These are phyloP conservation scores for Aspergillus sp. DNA, from an alignment of 2,329 filamentous ascomycete genomes.

Conservation along the genomic window DNA sequence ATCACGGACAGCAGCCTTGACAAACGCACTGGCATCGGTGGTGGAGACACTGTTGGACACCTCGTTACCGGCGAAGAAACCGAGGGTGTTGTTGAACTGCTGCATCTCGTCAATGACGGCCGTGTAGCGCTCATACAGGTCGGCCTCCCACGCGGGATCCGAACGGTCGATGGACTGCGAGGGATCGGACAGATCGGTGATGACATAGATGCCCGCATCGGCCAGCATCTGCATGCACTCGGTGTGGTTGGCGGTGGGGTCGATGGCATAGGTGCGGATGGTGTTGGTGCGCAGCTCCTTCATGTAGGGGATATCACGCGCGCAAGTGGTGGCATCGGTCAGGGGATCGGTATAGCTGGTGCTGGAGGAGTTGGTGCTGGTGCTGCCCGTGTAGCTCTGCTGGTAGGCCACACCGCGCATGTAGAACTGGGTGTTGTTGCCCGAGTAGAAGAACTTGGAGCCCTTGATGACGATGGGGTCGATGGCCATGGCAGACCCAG, in stretches of 20 bases:
- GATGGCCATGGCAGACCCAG: background rate
- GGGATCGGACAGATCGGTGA: conserved; percentile 82
- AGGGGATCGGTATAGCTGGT: conserved; percentile 73
- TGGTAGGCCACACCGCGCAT: conserved; percentile 93
- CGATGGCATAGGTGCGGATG: conserved; percentile 87
- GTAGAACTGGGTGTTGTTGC: conserved; percentile 71
- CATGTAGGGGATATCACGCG: conserved; percentile 76
- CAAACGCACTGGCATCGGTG: conserved; percentile 81
- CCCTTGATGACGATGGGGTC: conserved; percentile 61
- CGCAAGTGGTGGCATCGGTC: conserved; percentile 63
- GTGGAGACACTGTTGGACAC: conserved; percentile 83
- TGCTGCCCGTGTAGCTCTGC: conserved; percentile 51
- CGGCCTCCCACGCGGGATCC: conserved; percentile 68
- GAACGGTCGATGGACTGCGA: conserved; percentile 76
- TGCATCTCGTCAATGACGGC: conserved; percentile 72
- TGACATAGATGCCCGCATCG: conserved; percentile 83
- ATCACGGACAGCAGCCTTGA: conserved; percentile 94
- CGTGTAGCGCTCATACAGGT: conserved; percentile 73
- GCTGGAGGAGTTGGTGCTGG: conserved; percentile 44
- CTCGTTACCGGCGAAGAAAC: conserved; percentile 97
- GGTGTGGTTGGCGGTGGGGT: conserved; percentile 70
- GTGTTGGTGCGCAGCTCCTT: conserved; percentile 76
- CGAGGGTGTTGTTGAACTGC: conserved; percentile 81
- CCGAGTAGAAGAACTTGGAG: conserved; percentile 81
- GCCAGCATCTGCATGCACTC: conserved; percentile 77